Base-by-base conservation (phyloP, 1,284 basidiomycete species). In the Coniophora puteana region DNA sequence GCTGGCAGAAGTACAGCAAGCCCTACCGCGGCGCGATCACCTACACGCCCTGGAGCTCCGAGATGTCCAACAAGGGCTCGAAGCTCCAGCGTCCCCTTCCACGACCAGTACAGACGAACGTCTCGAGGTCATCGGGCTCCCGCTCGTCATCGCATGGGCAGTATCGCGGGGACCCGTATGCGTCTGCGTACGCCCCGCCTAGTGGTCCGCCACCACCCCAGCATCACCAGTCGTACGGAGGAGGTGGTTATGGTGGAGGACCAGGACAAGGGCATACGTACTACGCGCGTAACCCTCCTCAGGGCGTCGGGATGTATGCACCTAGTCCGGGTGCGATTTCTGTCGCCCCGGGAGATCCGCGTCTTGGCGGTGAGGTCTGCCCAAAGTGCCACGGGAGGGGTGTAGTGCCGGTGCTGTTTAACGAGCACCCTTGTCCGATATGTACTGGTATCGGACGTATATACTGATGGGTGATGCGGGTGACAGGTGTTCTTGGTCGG, bases 1-100 rank as follows among this genome's bases (percentile, higher is more conserved):
- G 86, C 59, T 89, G 85, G 86, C 62, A 69, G 2, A 78, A 76
- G 47, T 80, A 83, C 56, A 67, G 69, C 2, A 76, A 74, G 50
- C 67, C 70, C 0, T 89, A 78, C 57, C 54, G 65, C 0, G 80
- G 80, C 4, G 72, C 80, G 3, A 60, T 88, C 12, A 63, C 69
- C 0, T 82, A 79, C 51, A 71, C 78, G 0, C 70, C 72, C 14
- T 74, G 71, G 67, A 47, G 53, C 13, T 25, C 54, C 29, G 34
- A 51, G 30, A 22, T 55, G 10, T 45, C 59, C 1, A 33, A 48
- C 28, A 43, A 33, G n/a, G 49, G 43, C 40, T 46, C 44, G 7
- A 50, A 49, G 31, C 58, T 54, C 40, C 52, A 65, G 36, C 62
- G 62, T 26, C 45, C 64, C 17, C 52, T 62, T n/a, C 58, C 54